Percentiles rank a stretch among this genome's conserved stretches.
phyloP scores from a whole-genome alignment of 495 filamentous ascomycete species.

The Xanthoparmelia taractica region DNA sequence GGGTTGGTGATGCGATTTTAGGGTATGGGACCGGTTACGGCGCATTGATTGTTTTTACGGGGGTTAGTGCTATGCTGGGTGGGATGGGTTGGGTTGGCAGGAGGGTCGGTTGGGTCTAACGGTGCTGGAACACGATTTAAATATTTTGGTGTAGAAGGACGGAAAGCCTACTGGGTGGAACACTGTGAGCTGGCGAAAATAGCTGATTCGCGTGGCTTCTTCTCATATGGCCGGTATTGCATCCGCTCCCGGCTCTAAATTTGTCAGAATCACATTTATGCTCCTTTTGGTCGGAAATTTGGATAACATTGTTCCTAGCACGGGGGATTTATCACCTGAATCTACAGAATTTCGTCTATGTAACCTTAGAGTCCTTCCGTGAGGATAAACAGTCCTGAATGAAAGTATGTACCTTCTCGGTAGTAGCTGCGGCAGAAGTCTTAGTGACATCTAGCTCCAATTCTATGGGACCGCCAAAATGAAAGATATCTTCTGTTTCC shows the following conservation, averaged over 20 bases:
- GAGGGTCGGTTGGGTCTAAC: slow-evolving; percentile 19
- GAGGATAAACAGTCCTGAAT: not conserved
- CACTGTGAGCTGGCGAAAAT: not conserved
- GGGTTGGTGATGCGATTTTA: slow-evolving; percentile 25
- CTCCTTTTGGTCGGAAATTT: no score
- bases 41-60: slow-evolving; percentile 41
- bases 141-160: not conserved
- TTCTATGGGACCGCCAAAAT: slow-evolving; percentile 6
- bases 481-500: slow-evolving; percentile 4
- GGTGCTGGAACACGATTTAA: not conserved
- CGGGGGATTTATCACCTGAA: not conserved
- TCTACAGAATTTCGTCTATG: not conserved
- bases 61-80: slow-evolving; percentile 29
- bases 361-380: not conserved
- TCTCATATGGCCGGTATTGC: no score
- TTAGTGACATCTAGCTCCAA: slow-evolving; percentile 6
- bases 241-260: not conserved
- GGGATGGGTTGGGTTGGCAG: slow-evolving; percentile 20
- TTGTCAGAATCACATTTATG: no score
- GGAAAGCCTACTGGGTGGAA: not conserved
- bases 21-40: slow-evolving; percentile 40
- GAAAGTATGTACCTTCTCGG: slow-evolving; percentile 3
- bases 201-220: not conserved
- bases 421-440: not conserved
- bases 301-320: not conserved